These are phyloP conservation scores for Sphenostylis stenocarpa DNA, from an alignment of 306 rosid genomes.

Conservation along the genomic window DNA sequence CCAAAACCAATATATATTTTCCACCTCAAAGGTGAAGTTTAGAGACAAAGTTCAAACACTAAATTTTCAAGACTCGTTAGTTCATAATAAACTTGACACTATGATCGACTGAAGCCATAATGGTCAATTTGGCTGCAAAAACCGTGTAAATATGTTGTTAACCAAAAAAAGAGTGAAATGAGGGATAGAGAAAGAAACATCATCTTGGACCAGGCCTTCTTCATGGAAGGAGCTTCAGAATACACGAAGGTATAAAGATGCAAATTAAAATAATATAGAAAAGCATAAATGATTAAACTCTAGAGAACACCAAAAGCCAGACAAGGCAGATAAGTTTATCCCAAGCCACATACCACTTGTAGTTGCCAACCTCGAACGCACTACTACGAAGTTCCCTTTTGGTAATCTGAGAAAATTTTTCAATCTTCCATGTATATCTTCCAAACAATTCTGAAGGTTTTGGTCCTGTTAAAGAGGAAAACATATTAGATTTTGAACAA, in stretches of 20 bases:
- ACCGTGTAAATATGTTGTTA: background rate
- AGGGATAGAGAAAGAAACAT: background rate
- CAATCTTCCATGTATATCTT: conserved; percentile 95
- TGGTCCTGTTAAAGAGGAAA: conserved; percentile 56
- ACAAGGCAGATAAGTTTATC: conserved; percentile 3
- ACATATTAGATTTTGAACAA: conserved; percentile 19
- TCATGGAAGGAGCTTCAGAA: background rate
- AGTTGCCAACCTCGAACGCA: conserved; percentile 96
- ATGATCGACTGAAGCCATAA: conserved; percentile 14
- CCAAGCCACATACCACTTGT: conserved; percentile 75
- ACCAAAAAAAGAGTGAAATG: background rate
- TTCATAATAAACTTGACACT: background rate
- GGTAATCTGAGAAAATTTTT: conserved; percentile 94
- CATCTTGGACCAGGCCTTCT: conserved; percentile 1
- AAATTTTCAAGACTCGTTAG: background rate
- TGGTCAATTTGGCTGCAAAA: background rate
- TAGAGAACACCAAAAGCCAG: background rate
- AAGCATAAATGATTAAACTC: background rate
- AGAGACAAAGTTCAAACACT: background rate
- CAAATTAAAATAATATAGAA: conserved; percentile 1
- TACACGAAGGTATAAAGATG: background rate
- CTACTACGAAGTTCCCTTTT: conserved; percentile 96
- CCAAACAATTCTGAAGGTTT: conserved; percentile 90
- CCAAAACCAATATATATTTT: background rate
- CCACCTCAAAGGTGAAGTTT: background rate